Base-by-base conservation (phyloP, 495 filamentous ascomycete genomes). In the Monascus purpureus region DNA sequence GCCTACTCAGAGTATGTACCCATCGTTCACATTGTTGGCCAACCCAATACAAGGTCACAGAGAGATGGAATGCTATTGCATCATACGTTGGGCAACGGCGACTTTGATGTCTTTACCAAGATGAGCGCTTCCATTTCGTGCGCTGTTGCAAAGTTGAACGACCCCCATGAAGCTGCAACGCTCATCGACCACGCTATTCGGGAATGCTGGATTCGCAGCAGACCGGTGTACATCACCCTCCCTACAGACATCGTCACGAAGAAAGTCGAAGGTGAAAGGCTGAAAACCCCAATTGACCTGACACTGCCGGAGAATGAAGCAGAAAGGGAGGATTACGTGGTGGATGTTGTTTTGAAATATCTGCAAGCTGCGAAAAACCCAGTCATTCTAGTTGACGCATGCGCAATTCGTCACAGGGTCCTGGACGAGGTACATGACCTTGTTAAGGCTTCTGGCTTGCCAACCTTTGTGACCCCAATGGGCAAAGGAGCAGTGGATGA, bases 1-100 rank as follows among this genome's bases (percentile, higher is more conserved):
- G 60, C 70, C 12, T 76, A 69, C 49, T 68, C 63, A 4, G 73
- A 77, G 43, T 70, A 59, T 29, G 72, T 74, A 1, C 73, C 73
- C 0, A 59, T 80, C 25, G 55, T 73, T 15, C 75, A 80, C 37
- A 74, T 78, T 34, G 75, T 79, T 27, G 75, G 75, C 34, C 72
- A 73, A 36, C 70, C 73, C 8, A 53, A 53, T 17, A 65, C 56
- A 14, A 35, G 53, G 7, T 62, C 62, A 2, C 68, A 73, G 36
- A 59, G 51, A 31, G 59, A 64, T 50, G 68, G 68, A 8, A 63
- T 65, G 54, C 61, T 92, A n/a, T 65, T 96, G 8, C 88, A 96
- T 50, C 88, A 96, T 55, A 93, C 87, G 1, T 75, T 96, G 9
- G 87, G 85, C 19, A 90, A 93, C 46, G 87, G 87, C 17, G 78